Evolutionary conservation across 306 rosid genomes (phyloP), one percentile per base, ranked within the genome.

Genomic region (Malus orientalis): DNA sequence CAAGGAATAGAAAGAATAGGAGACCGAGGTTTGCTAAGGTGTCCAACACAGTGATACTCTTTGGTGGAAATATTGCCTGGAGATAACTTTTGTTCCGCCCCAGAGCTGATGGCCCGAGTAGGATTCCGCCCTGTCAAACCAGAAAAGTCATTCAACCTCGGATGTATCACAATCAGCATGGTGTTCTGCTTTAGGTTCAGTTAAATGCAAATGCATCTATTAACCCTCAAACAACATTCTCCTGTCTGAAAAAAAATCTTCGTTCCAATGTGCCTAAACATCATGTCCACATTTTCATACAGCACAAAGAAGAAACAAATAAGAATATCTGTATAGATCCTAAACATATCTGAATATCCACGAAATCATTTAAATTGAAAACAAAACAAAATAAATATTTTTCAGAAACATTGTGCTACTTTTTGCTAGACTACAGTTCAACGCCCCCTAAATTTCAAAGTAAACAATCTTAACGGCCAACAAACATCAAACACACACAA

Each of bases 21-120:
- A 93, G 90, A 78, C 97, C 98, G 59, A 93, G 79, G 77, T 93
- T 93, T 68, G 98, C 98, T 42, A 93, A 76, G 74, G 98, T 93
- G 70, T 93, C 98, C 71, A 93, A 84, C 81, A 93, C 89, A 2
- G 96, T 77, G 51, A 90, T 84, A 84, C 98, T 93, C 53, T 68
- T 87, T 3, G 97, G 42, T 49, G 98, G 98, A 84, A 93, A 93
- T 57, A 93, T 74, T 4, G 87, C 80, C 6, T 84, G 70, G 62
- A 91, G 81, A 83, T 85, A 91, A 53, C 71, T 84, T 83, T 78
- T 86, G 77, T 80, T 90, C 66, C 96, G 90, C 76, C 98, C 97
- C 40, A 94, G 80, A 1, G 87, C 98, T 33, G 96, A 94, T 29
- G 97, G 96, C 51, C 97, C 97, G 22, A 94, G 96, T 36, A 94